Conservation (phyloP, 2,329 filamentous ascomycete genomes). For the Emergomyces pasteurianus region DNA sequence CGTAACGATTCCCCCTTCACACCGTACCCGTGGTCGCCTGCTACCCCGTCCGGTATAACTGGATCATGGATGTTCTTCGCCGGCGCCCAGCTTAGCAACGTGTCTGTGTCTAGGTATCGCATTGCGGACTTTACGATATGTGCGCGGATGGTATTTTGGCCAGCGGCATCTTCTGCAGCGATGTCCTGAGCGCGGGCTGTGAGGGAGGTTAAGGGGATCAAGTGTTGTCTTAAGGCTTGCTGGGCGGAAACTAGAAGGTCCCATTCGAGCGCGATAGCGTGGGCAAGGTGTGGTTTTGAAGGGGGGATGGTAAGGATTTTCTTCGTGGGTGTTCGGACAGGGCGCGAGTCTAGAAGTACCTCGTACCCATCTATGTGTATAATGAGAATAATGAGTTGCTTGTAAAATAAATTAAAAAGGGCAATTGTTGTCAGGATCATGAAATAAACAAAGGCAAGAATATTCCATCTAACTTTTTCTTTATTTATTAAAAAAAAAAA, state of each 20-base stretch:
- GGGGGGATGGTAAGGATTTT: conserved; percentile 63
- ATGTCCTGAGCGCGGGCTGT: conserved; percentile 77
- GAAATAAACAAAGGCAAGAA: background rate
- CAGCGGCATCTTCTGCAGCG: conserved; percentile 49
- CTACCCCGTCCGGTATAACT: background rate
- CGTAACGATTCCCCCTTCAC: conserved; percentile 48
- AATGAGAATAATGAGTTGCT: background rate
- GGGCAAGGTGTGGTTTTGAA: conserved; percentile 68
- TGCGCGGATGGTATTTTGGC: conserved; percentile 43
- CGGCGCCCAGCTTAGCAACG: conserved; percentile 79
- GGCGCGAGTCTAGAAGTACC: conserved; percentile 64
- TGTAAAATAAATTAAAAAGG: background rate
- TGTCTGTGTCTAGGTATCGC: conserved; percentile 85
- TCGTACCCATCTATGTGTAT: conserved; percentile 38
- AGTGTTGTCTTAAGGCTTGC: conserved; percentile 73
- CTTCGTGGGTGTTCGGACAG: conserved; percentile 62
- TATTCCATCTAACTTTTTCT: background rate
- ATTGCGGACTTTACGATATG: conserved; percentile 58
- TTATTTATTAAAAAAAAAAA: no score
- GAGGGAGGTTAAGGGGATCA: conserved; percentile 82
- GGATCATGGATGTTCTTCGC: conserved; percentile 38
- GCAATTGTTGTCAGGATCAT: background rate
- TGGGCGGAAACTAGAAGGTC: conserved; percentile 69
- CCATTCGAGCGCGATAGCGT: conserved; percentile 86
- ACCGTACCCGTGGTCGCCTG: background rate